Percentiles rank a stretch among this genome's conserved stretches.
phyloP scores from a whole-genome alignment of 2,329 filamentous ascomycete species.

The Ophiocordyceps camponoti-rufipedis region DNA sequence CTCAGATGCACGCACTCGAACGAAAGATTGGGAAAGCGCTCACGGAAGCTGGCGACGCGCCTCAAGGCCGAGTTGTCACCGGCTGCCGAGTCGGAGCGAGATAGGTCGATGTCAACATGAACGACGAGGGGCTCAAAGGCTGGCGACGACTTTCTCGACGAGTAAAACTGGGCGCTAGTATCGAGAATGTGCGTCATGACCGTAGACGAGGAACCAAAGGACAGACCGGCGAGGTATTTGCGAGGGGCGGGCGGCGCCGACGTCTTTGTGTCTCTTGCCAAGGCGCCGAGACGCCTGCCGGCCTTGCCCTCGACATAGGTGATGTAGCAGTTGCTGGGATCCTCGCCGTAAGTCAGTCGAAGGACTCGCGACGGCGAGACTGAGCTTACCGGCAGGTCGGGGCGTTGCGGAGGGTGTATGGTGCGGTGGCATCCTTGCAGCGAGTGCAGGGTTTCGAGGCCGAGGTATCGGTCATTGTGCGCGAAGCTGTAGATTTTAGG shows the following conservation, averaged over 20 bases:
- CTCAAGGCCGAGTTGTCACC: slow-evolving; percentile 16
- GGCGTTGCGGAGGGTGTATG: slow-evolving; percentile 11
- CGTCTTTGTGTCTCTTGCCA: slow-evolving; percentile 28
- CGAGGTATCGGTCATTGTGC: not conserved
- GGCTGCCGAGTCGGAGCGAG: slow-evolving; percentile 1
- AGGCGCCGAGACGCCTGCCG: slow-evolving; percentile 46
- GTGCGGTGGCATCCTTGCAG: slow-evolving; percentile 13
- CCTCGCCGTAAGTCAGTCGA: not conserved
- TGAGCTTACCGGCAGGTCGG: slow-evolving; percentile 13
- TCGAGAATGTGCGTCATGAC: slow-evolving; percentile 61
- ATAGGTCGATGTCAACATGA: slow-evolving; percentile 29
- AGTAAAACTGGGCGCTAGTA: slow-evolving; percentile 47
- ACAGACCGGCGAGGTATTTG: slow-evolving; percentile 57
- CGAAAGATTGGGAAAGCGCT: slow-evolving; percentile 45
- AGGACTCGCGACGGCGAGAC: not conserved
- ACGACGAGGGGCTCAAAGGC: slow-evolving; percentile 50
- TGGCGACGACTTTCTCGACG: slow-evolving; percentile 41
- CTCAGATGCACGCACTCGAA: slow-evolving; percentile 49
- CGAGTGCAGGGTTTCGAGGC: slow-evolving; percentile 10
- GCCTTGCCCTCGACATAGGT: slow-evolving; percentile 64
- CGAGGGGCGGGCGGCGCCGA: slow-evolving; percentile 14
- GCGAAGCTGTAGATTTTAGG: not conserved
- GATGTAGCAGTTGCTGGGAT: slow-evolving; percentile 45
- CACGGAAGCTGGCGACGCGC: slow-evolving; percentile 33
- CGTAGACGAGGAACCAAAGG: slow-evolving; percentile 66